Base-by-base conservation (phyloP, 441 rosid genomes). In the Viola pubescens region DNA sequence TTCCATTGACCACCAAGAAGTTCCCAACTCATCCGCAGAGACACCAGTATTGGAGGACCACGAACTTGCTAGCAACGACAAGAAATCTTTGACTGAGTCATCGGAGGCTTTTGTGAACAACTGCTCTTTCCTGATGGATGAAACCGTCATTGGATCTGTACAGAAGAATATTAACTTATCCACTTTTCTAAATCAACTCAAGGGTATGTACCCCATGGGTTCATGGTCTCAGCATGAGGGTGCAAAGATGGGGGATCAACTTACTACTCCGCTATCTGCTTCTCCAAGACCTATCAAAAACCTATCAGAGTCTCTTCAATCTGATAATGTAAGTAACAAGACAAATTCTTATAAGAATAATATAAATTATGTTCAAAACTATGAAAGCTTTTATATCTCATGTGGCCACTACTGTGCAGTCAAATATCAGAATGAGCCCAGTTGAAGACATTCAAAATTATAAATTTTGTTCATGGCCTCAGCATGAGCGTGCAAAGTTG, bases 221-320 rank as follows among this genome's bases (percentile, higher is more conserved):
- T 77, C 80, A 26, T 67, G 69, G 63, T 74, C 73, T 69, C 86
- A 70, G 69, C 62, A 63, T 72, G 82, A 86, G 76, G 80, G 78
- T 61, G 75, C 81, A 12, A 46, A 46, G 49, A 46, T 46, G 49
- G 49, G 67, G 54, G 66, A 48, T 55, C 76, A 64, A 59, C 59
- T 52, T 65, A 58, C 14, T 65, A 62, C 14, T 60, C 43, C 48
- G 50, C 59, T 42, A 59, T 76, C 76, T 71, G 68, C 80, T 60
- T 73, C 79, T 48, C 39, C 68, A 57, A 77, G 61, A 70, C 63
- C 65, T 64, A 66, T 48, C 81, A 82, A 76, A 69, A 69, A 63
- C 40, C 61, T 62, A 34, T 68, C 58, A 61, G 60, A 58, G 59
- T 46, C 58, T 60, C 43, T 69, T 62, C 57, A 51, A 3, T 5